phyloP scores from a whole-genome alignment of 495 filamentous ascomycete species.

The Thozetella sp. region DNA sequence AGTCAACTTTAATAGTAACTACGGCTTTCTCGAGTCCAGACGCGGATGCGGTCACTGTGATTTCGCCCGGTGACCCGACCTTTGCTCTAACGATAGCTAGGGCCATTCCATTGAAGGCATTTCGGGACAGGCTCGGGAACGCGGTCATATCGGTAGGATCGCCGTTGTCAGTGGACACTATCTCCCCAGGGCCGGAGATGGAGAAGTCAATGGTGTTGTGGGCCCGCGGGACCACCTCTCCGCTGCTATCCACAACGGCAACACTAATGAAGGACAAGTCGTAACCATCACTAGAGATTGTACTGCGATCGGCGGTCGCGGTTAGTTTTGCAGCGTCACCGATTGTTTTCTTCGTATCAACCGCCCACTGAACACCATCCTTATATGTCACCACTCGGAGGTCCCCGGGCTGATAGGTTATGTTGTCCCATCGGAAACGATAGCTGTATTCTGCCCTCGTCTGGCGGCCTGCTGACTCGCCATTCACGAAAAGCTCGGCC shows the following conservation, averaged over 20 bases:
- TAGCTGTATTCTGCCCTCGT: slow-evolving; percentile 32
- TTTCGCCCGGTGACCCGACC: too few species aligned
- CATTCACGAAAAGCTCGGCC: slow-evolving; percentile 53
- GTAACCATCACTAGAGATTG: slow-evolving; percentile 35
- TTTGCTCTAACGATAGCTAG: slow-evolving; percentile 42
- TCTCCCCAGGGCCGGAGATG: slow-evolving; percentile 33
- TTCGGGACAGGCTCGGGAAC: slow-evolving; percentile 35
- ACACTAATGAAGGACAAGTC: slow-evolving; percentile 46
- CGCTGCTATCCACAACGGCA: slow-evolving; percentile 38
- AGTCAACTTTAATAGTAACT: too few species aligned
- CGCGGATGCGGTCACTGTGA: too few species aligned
- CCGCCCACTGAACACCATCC: slow-evolving; percentile 40
- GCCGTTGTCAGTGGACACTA: slow-evolving; percentile 45
- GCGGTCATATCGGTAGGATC: slow-evolving; percentile 36
- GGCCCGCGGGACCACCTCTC: slow-evolving; percentile 34
- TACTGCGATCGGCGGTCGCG: slow-evolving; percentile 31
- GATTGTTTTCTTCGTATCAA: slow-evolving; percentile 32
- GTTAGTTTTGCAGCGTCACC: slow-evolving; percentile 28
- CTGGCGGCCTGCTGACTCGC: slow-evolving; percentile 33
- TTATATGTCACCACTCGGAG: slow-evolving; percentile 44
- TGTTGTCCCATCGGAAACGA: slow-evolving; percentile 50
- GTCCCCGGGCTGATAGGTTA: slow-evolving; percentile 43
- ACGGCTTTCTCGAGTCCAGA: too few species aligned
- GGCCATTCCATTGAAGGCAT: slow-evolving; percentile 37
- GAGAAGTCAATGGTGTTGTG: slow-evolving; percentile 42